These are phyloP conservation scores for Paecilomyces sp. DNA, from an alignment of 2,329 filamentous ascomycete genomes.

Conservation along the genomic window DNA sequence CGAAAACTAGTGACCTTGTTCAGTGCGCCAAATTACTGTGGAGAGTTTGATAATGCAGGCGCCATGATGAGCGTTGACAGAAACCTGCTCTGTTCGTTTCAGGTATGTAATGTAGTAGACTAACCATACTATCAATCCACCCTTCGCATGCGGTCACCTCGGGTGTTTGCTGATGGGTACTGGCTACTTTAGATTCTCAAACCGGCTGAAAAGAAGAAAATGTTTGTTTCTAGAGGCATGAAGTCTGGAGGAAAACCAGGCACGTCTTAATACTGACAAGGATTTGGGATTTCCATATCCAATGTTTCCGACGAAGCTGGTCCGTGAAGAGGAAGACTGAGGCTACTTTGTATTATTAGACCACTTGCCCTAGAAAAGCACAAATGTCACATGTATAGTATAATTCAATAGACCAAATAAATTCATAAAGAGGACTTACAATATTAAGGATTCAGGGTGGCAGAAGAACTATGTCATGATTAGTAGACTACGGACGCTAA, in stretches of 20 bases:
- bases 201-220: background rate
- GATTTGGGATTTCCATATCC: background rate
- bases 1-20: constrained; percentile 88
- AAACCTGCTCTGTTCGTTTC: constrained; percentile 90
- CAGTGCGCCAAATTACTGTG: constrained; percentile 92
- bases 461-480: too few relatives aligned
- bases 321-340: background rate
- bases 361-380: background rate
- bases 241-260: background rate
- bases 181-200: background rate
- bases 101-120: constrained; percentile 48
- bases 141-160: background rate
- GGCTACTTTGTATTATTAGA: background rate
- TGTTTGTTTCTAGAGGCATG: background rate
- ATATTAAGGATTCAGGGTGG: background rate
- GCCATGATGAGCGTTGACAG: constrained; percentile 98
- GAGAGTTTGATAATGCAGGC: constrained; percentile 92
- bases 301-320: background rate
- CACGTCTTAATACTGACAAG: background rate
- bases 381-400: background rate
- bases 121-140: background rate
- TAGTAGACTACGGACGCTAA: background rate
- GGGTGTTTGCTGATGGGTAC: too few relatives aligned
- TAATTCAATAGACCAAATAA: background rate
- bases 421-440: background rate